Evolutionary conservation across 2,329 filamentous ascomycete genomes (phyloP), one percentile per base, ranked within the genome.

Genomic region (Sphaerulina vaccinii): DNA sequence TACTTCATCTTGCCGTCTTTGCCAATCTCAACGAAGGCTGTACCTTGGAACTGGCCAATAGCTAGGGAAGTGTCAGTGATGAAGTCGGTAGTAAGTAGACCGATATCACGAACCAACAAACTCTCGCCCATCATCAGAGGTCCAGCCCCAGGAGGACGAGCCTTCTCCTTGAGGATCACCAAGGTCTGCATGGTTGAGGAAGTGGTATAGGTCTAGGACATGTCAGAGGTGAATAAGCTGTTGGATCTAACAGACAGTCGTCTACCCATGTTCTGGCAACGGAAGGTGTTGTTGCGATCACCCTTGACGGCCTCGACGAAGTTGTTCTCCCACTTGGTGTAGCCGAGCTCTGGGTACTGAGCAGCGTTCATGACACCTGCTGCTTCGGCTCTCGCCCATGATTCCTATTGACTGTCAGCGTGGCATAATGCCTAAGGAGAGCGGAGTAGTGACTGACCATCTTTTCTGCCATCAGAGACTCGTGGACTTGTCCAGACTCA

Each of bases 61-160:
- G 76, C 76, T 40, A 36, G 13, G 4, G 16, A 35, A 5, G 9
- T 9, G 8, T 11, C n/a, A 21, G 13, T 8, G 35, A 32, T n/a
- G 18, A 10, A 9, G 15, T 35, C 16, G 22, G 16, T 32, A 8
- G 40, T 15, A 43, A 29, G 16, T 10, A 9, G n/a, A n/a, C n/a
- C n/a, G n/a, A n/a, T n/a, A n/a, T n/a, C n/a, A 5, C 13, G 9
- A 6, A 3, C 19, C 3, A 0, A 77, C 71, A 47, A 81, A 80
- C 54, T 81, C 79, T 22, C 79, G 77, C 24, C 77, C 78, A 41
- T 75, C 23, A 10, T 41, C 67, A 10, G 76, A 75, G 0, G 75
- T 78, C 78, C 79, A 81, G 2, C 78, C 79, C 78, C 78, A 80
- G 0, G 75, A 78, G 1, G 69, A 72, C 2, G 70, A 73, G 6